Base-by-base conservation (phyloP, 495 filamentous ascomycete genomes). In the Neurospora cerealis region DNA sequence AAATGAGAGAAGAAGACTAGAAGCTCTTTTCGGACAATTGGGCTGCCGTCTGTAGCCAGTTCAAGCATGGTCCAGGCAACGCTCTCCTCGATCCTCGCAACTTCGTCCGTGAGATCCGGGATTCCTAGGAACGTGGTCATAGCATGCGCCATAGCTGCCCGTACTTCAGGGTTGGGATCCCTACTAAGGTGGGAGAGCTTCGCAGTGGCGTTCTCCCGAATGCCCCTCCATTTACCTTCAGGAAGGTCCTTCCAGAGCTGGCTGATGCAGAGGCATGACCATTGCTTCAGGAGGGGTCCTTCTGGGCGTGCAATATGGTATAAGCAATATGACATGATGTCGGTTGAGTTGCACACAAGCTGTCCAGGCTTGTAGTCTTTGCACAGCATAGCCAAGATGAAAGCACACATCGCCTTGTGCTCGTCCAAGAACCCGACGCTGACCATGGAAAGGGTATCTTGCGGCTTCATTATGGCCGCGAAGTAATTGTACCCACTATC, bases 371-470 rank as follows among this genome's bases (percentile, higher is more conserved):
- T 90, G 79, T 95, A 98, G 42, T 91, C 92, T 76, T 95, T 95
- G 87, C 96, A 99, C 74, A 99, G 93, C 86, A 97, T 97, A 17
- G 96, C 92, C 42, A 98, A 87, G 72, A 99, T 96, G 78, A 99
- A 99, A 5, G 96, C 96, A 78, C 95, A 98, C 96, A 99, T 99
- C 28, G 96, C 95, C 78, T 95, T 92, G 82, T 99, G 96, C 80
- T 98, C 95, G 74, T 92, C 92, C 66, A 90, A 89, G 79, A 97
- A 96, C 17, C 87, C 87, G 32, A 95, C 90, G 3, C 97, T 95
- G 15, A 89, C 88, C 28, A 97, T 91, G 1, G 93, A 92, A 37
- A 98, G 90, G n/a, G 87, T 89, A 42, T 93, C 92, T 15, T 87
- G 86, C 1, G 94, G 93, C 75, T 93, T 93, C 54, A 99, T 87